phyloP scores from a whole-genome alignment of 2,329 filamentous ascomycete genomes.

The Stemphylium vesicarium region DNA sequence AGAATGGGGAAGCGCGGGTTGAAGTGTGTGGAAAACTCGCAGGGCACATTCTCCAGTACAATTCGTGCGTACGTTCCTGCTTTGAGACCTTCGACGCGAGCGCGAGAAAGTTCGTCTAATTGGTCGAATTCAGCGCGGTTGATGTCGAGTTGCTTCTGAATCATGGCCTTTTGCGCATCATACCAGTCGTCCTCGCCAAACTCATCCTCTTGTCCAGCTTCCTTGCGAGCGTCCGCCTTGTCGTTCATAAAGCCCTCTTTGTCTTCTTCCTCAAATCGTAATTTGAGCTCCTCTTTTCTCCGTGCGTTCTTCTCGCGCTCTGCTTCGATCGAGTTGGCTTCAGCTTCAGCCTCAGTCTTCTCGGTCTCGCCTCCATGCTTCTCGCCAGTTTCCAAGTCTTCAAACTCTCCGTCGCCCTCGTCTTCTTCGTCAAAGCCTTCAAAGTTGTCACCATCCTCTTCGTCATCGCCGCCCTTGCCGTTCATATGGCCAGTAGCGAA shows the following conservation, averaged over 20 bases:
- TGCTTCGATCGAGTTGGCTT: constrained; percentile 70
- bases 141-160: constrained; percentile 96
- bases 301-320: constrained; percentile 91
- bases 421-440: constrained; percentile 65
- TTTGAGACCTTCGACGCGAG: constrained; percentile 85
- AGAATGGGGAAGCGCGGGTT: constrained; percentile 82
- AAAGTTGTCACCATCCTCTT: constrained; percentile 60
- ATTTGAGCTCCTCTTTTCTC: constrained; percentile 90
- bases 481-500: constrained; percentile 76
- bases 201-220: constrained; percentile 72
- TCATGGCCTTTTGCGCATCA: constrained; percentile 89
- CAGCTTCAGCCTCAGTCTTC: constrained; percentile 51
- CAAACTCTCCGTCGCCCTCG: constrained; percentile 78
- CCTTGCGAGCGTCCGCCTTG: constrained; percentile 76
- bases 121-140: constrained; percentile 92
- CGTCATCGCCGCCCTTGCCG: constrained; percentile 41
- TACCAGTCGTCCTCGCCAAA: constrained; percentile 99
- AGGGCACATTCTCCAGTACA: constrained; percentile 85
- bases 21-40: constrained; percentile 86
- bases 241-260: constrained; percentile 94
- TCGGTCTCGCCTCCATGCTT: constrained; percentile 54
- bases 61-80: constrained; percentile 94
- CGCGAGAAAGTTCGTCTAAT: constrained; percentile 82
- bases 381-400: constrained; percentile 83
- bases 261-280: constrained; percentile 97